Base-by-base conservation (phyloP, 1,139 yeast genomes). In the Pichia sp. region DNA sequence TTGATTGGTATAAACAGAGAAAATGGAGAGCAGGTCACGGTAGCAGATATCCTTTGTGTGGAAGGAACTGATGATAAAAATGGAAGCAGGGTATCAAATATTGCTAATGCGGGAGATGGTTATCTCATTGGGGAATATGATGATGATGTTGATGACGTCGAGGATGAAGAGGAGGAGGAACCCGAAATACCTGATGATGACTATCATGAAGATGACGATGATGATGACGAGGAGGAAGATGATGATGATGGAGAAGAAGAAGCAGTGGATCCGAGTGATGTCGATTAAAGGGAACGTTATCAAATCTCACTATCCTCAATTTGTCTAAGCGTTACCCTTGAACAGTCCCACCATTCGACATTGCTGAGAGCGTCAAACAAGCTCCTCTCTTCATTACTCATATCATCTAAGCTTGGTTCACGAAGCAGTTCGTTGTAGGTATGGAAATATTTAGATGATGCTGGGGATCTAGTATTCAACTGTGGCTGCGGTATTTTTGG, bases 181-280 rank as follows among this genome's bases (percentile, higher is more conserved):
- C 6, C 30, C 9, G 14, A 20, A 13, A 26, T 22, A 14, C 10
- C 21, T 29, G 32, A 21, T 12, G 14, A 35, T 12, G 21, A 14
- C 4, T 4, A 29, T 17, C 33, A 27, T 17, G 29, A 19, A 17
- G 39, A 23, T 20, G 42, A 32, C 11, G 43, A 39, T 12, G 39
- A 34, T 4, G 45, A 38, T 12, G 34, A 24, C 12, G 37, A 36
- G 21, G 30, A 11, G 12, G 41, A 31, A 10, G 41, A 24, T 7
- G 45, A 23, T 5, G 46, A 39, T 12, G 39, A 38, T 11, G 44
- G 37, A 4, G 38, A 35, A 6, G 45, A 38, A 3, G 39, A 35
- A 8, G 40, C 30, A 2, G 45, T 15, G 1, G 40, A 33, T 4
- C 31, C 31, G 5, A 32, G 28, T 6, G 30, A 30, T 16, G 30